Conservation (phyloP, 2,329 filamentous ascomycete genomes). For the Beauveria rudraprayagi region DNA sequence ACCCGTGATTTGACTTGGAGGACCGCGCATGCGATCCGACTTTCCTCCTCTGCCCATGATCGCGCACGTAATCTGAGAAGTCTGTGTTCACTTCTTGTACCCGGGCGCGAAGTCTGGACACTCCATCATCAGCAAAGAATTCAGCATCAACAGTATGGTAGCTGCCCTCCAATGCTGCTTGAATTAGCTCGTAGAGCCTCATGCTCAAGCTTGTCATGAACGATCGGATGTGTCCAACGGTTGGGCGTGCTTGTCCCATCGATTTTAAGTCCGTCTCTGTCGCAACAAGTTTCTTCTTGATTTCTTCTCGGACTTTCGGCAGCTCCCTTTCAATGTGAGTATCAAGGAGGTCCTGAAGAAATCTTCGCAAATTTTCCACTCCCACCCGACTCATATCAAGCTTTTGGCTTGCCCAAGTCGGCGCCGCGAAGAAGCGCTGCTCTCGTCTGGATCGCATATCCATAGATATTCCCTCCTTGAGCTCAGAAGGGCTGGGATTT, state of each 20-base stretch:
- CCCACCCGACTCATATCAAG: constrained; percentile 17
- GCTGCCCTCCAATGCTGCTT: constrained; percentile 18
- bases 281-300: constrained; percentile 12
- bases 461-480: constrained; percentile 26
- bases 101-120: constrained; percentile 19
- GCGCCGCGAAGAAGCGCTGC: constrained; percentile 32
- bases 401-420: constrained; percentile 23
- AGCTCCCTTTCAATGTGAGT: constrained; percentile 23
- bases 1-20: not conserved
- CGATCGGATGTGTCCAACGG: constrained; percentile 14
- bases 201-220: constrained; percentile 18
- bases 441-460: constrained; percentile 27
- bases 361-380: constrained; percentile 14
- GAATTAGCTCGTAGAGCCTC: constrained; percentile 18
- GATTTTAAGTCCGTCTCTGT: constrained; percentile 9
- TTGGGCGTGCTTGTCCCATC: constrained; percentile 15
- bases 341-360: constrained; percentile 20
- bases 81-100: constrained; percentile 19
- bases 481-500: constrained; percentile 25
- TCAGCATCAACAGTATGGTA: constrained; percentile 14
- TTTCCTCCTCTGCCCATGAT: constrained; percentile 4
- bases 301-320: constrained; percentile 19
- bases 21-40: not conserved
- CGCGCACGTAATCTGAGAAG: constrained; percentile 16
- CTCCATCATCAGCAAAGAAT: constrained; percentile 15